phyloP scores from a whole-genome alignment of 108 stramenopile species.

The Pseudonitzschia delicatissima region DNA sequence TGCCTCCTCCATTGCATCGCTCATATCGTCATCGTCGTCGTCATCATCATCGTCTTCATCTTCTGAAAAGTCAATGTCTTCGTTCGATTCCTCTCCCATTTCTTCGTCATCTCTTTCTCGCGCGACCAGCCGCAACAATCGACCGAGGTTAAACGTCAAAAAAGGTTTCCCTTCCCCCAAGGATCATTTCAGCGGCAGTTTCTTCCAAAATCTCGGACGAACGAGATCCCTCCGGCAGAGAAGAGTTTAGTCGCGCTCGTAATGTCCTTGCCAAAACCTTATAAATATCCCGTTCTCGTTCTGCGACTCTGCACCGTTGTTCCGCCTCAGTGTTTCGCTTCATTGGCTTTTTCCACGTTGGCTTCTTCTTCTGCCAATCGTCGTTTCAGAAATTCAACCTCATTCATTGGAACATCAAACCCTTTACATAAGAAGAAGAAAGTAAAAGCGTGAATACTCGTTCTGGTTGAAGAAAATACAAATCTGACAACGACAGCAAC shows the following conservation, averaged over 20 bases:
- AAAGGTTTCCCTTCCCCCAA: conserved; percentile 19
- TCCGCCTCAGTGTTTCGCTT: conserved; percentile 58
- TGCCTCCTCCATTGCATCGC: conserved; percentile 12
- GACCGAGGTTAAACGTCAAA: conserved; percentile 11
- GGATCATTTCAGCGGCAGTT: conserved; percentile 25
- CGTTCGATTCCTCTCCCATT: conserved; percentile 35
- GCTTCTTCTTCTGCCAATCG: conserved; percentile 69
- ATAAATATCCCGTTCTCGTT: conserved; percentile 53
- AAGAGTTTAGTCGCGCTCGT: conserved; percentile 54
- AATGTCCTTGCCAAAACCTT: conserved; percentile 61
- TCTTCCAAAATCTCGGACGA: conserved; percentile 29
- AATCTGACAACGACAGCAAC: background rate
- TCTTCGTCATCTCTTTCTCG: conserved; percentile 28
- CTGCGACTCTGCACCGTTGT: conserved; percentile 41
- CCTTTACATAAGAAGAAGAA: conserved; percentile 32
- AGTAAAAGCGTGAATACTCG: background rate
- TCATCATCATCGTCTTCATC: background rate
- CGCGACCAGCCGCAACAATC: conserved; percentile 21
- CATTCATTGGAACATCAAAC: conserved; percentile 68
- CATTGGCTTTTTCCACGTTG: conserved; percentile 44
- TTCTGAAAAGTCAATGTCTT: conserved; percentile 6
- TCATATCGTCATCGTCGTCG: background rate
- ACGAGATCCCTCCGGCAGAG: conserved; percentile 27
- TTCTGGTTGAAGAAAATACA: background rate
- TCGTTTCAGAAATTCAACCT: conserved; percentile 54